Percentiles rank a stretch among this genome's conserved stretches.
Conservation (phyloP, 2,329 filamentous ascomycete genomes). For the Ophiostoma triangulosporum region DNA sequence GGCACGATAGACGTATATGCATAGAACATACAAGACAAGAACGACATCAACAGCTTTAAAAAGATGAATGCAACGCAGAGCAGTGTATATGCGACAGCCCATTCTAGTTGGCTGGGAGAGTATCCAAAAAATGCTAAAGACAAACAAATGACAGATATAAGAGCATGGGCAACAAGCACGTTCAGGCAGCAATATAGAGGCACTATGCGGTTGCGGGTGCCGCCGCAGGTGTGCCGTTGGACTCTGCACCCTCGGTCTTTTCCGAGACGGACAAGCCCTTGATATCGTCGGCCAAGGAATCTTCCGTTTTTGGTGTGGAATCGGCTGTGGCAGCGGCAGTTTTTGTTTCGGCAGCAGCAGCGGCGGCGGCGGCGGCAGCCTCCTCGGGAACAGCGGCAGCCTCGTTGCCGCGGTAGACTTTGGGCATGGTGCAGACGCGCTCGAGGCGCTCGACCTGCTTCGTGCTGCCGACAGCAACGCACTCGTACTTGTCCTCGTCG, state of each 20-base stretch:
- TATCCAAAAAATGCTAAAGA: slow-evolving; percentile 1
- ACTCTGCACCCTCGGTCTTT: slow-evolving; percentile 3
- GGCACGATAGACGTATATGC: neutral
- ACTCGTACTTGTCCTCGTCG: slow-evolving; percentile 35
- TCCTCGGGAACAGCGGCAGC: slow-evolving; percentile 6
- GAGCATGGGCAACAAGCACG: too few species aligned
- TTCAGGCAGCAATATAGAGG: too few species aligned
- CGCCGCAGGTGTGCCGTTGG: neutral
- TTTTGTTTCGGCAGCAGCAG: neutral
- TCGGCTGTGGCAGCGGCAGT: slow-evolving; percentile 2
- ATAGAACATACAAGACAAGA: neutral
- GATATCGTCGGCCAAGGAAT: slow-evolving; percentile 1
- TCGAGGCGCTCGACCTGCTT: slow-evolving; percentile 32
- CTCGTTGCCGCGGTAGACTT: slow-evolving; percentile 21
- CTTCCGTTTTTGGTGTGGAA: neutral
- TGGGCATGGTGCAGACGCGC: slow-evolving; percentile 37
- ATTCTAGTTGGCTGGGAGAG: neutral
- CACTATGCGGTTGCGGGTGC: neutral
- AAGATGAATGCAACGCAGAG: neutral
- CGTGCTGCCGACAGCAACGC: slow-evolving; percentile 37
- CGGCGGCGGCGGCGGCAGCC: slow-evolving; percentile 3
- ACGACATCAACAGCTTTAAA: neutral
- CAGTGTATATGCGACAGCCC: neutral
- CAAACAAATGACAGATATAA: neutral
- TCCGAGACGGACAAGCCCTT: slow-evolving; percentile 9